Conservation (phyloP, 164 flowering plant genomes). For the Vitis rupestris region DNA sequence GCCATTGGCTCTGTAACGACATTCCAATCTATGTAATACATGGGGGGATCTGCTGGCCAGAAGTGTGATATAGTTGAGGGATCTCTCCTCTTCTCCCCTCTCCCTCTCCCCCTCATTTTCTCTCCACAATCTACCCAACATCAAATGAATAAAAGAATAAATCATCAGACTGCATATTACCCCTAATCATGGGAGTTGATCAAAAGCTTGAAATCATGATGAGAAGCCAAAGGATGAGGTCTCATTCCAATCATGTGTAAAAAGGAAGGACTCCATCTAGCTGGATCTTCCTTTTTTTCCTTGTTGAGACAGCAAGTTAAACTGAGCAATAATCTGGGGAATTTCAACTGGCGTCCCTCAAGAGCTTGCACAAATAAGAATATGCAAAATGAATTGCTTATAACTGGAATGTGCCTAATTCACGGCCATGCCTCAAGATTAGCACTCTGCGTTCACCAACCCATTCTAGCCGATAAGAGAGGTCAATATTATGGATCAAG, state of each 20-base stretch:
- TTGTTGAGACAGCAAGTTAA: neutral
- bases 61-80: neutral
- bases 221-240: neutral
- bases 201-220: neutral
- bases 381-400: conserved; percentile 17
- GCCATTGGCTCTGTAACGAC: too few relatives aligned
- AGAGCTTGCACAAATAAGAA: neutral
- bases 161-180: neutral
- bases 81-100: neutral
- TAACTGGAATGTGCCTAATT: conserved; percentile 71
- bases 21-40: too few relatives aligned
- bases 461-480: conserved; percentile 86
- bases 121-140: neutral
- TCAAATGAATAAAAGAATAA: neutral
- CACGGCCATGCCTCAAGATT: conserved; percentile 59
- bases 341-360: too few relatives aligned
- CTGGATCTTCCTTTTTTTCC: neutral
- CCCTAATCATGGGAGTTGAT: neutral
- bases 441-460: conserved; percentile 52
- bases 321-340: too few relatives aligned
- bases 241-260: neutral
- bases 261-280: neutral
- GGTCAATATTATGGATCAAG: conserved; percentile 74
- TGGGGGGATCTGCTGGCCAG: neutral
- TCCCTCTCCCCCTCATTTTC: neutral